Percentiles rank a stretch among this genome's conserved stretches.
These are phyloP conservation scores for Anisodus acutangulus DNA, from an alignment of 257 asterid species.

Conservation along the genomic window DNA sequence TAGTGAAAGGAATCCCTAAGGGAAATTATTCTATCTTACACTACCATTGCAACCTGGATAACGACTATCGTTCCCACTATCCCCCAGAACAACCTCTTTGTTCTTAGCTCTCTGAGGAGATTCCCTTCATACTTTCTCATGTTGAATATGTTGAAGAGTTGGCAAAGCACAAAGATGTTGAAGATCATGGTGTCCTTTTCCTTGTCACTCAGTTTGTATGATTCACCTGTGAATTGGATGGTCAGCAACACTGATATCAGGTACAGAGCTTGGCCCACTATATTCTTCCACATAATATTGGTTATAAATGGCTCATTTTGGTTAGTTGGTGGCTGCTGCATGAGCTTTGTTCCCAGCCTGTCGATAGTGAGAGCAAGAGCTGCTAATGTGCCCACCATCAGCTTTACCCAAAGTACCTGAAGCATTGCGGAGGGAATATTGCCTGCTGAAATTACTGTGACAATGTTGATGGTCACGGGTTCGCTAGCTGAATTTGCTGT, in stretches of 20 bases:
- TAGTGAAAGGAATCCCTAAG: too few species aligned
- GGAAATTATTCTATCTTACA: too few species aligned
- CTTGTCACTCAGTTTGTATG: slow-evolving; percentile 42
- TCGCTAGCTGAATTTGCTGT: slow-evolving; percentile 37
- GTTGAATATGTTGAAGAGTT: slow-evolving; percentile 26
- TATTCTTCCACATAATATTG: slow-evolving; percentile 67
- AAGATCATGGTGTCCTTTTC: slow-evolving; percentile 41
- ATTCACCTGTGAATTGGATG: slow-evolving; percentile 58
- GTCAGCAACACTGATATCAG: slow-evolving; percentile 54
- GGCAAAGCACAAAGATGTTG: slow-evolving; percentile 32
- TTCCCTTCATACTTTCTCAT: slow-evolving; percentile 21
- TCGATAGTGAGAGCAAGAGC: slow-evolving; percentile 71
- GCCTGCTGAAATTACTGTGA: slow-evolving; percentile 77
- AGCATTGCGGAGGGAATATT: slow-evolving; percentile 66
- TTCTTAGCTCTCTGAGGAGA: background rate
- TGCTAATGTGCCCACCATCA: slow-evolving; percentile 74
- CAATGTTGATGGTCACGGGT: slow-evolving; percentile 52
- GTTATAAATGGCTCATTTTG: slow-evolving; percentile 61
- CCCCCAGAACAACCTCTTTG: slow-evolving; percentile 53
- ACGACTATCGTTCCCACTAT: slow-evolving; percentile 48
- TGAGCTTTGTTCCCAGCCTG: slow-evolving; percentile 50
- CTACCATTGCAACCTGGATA: slow-evolving; percentile 61
- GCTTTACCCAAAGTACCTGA: slow-evolving; percentile 79
- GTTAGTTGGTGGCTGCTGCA: slow-evolving; percentile 51
- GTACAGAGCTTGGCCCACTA: slow-evolving; percentile 62